A percentile compares a stretch with the other conserved stretches of the same genome.
Evolutionary conservation across 2,329 filamentous ascomycete species (phyloP).

Genomic region (Scedosporium dehoogii): DNA sequence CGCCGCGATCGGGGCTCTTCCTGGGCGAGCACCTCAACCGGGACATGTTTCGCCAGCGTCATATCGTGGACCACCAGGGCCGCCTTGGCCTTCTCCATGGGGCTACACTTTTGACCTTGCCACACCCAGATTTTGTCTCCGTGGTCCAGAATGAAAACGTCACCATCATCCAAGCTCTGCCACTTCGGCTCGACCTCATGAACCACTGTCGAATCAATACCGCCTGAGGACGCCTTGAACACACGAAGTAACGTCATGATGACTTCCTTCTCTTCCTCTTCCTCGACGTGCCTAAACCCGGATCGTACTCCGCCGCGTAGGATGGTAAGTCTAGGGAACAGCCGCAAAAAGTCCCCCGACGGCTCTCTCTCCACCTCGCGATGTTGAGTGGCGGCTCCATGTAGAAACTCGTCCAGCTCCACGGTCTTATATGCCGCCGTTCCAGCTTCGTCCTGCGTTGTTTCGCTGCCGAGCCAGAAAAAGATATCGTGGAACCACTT

Average conservation of each 20-base stretch:
- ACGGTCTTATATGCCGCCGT: constrained; percentile 63
- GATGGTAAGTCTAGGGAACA: constrained; percentile 53
- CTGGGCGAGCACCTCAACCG: constrained; percentile 57
- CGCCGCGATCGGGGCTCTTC: constrained; percentile 43
- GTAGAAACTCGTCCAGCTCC: constrained; percentile 58
- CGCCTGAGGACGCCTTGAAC: constrained; percentile 43
- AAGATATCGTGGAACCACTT: constrained; percentile 54
- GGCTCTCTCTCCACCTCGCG: constrained; percentile 51
- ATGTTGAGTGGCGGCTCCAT: constrained; percentile 52
- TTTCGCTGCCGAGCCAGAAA: constrained; percentile 60
- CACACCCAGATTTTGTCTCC: constrained; percentile 59
- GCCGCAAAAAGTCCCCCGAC: constrained; percentile 47
- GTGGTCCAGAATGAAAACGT: constrained; percentile 56
- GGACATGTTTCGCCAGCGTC: constrained; percentile 52
- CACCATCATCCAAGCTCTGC: constrained; percentile 52
- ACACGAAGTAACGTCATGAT: constrained; percentile 47
- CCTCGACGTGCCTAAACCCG: constrained; percentile 54
- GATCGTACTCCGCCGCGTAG: constrained; percentile 49
- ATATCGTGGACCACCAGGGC: constrained; percentile 58
- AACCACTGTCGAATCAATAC: constrained; percentile 33
- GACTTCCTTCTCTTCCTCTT: constrained; percentile 27
- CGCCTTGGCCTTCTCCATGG: constrained; percentile 60
- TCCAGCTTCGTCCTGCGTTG: constrained; percentile 58
- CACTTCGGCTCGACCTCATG: constrained; percentile 54
- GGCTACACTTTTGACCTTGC: constrained; percentile 55